These are phyloP conservation scores for Jaapia argillacea DNA, from an alignment of 768 basidiomycete genomes.

Conservation along the genomic window DNA sequence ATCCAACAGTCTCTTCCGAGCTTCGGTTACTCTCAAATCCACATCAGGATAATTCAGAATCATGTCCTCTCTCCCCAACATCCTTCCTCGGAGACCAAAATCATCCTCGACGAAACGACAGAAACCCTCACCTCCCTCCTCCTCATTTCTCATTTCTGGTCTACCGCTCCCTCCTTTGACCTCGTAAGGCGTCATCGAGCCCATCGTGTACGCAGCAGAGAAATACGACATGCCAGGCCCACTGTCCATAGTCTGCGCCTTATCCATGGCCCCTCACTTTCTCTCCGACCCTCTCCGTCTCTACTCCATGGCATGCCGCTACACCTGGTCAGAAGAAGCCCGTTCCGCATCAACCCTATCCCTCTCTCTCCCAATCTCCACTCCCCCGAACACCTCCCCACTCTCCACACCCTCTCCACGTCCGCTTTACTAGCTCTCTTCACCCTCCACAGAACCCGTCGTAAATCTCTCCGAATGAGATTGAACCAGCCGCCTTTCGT, in stretches of 20 bases:
- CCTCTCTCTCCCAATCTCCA: constrained; percentile 41
- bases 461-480: constrained; percentile 36
- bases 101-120: constrained; percentile 50
- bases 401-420: constrained; percentile 35
- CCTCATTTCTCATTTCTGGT: constrained; percentile 54
- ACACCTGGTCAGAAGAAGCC: constrained; percentile 49
- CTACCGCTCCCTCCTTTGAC: constrained; percentile 37
- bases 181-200: constrained; percentile 45
- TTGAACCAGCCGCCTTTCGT: constrained; percentile 54
- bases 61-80: constrained; percentile 48
- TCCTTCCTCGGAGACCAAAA: constrained; percentile 12
- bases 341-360: constrained; percentile 44
- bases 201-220: constrained; percentile 51
- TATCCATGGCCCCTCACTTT: constrained; percentile 42
- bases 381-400: constrained; percentile 32
- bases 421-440: constrained; percentile 43
- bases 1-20: constrained; percentile 39
- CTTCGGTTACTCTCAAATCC: constrained; percentile 48
- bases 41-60: constrained; percentile 57
- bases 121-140: constrained; percentile 41
- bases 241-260: constrained; percentile 45
- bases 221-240: constrained; percentile 67
- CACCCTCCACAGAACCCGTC: constrained; percentile 42
- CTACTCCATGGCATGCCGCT: constrained; percentile 45
- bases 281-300: constrained; percentile 40